phyloP scores from a whole-genome alignment of 2,329 filamentous ascomycete genomes.

The Colletotrichum gloeosporioides region DNA sequence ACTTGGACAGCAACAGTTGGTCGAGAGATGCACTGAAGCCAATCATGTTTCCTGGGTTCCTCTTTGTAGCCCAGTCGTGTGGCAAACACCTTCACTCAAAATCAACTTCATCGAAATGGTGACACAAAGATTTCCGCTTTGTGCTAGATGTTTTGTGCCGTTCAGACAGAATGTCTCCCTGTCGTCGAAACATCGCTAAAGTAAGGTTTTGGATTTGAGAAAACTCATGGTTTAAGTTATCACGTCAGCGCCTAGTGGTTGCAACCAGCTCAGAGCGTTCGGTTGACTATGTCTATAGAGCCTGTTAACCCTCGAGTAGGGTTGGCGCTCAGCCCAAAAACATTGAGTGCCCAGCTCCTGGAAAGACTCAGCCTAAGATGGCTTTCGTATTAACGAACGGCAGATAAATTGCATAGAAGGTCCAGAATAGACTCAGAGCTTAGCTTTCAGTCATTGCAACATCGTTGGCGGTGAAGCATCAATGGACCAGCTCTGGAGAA shows the following conservation, averaged over 20 bases:
- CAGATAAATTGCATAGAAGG: rapidly evolving
- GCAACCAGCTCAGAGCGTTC: neutral
- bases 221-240: neutral
- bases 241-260: neutral
- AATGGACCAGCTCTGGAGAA: neutral
- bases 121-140: neutral
- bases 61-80: neutral
- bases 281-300: neutral
- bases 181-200: neutral
- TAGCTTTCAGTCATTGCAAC: neutral
- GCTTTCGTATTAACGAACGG: rapidly evolving
- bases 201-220: neutral
- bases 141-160: neutral
- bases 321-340: neutral
- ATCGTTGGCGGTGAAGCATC: neutral
- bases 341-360: neutral
- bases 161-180: neutral
- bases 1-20: neutral
- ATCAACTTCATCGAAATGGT: neutral
- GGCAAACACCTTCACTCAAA: neutral
- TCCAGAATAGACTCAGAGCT: neutral
- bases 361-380: neutral
- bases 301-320: neutral
- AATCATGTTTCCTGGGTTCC: neutral
- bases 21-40: neutral